A percentile compares a stretch with the other conserved stretches of the same genome.
phyloP scores from a whole-genome alignment of 1,284 basidiomycete genomes.

The Neolentinus lepideus region DNA sequence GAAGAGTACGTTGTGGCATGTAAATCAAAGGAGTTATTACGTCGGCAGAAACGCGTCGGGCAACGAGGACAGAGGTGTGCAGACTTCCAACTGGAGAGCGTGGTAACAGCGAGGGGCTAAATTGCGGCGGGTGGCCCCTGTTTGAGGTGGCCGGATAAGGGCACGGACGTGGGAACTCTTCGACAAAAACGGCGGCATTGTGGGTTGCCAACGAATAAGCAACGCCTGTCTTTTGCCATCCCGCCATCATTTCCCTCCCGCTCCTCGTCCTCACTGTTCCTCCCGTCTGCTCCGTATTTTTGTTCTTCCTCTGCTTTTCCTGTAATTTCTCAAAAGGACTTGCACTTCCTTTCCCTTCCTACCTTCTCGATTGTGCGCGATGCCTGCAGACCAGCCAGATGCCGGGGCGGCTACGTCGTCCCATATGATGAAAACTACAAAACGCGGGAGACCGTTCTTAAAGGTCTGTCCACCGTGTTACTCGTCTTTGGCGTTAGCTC shows the following conservation, averaged over 20 bases:
- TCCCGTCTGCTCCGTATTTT: conserved; percentile 1
- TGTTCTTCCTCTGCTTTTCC: conserved; percentile 8
- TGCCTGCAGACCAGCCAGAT: conserved; percentile 22
- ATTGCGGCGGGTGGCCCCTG: conserved; percentile 1
- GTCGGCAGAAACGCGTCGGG: background rate
- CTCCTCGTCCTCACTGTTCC: conserved; percentile 8
- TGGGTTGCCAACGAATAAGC: conserved; percentile 1
- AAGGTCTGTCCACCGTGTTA: conserved; percentile 47
- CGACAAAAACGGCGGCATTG: background rate
- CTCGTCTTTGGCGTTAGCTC: conserved; percentile 5
- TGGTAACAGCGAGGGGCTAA: background rate
- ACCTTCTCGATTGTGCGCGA: conserved; percentile 20
- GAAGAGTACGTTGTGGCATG: background rate
- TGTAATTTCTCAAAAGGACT: conserved; percentile 7
- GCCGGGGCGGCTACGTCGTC: conserved; percentile 55
- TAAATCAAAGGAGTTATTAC: background rate
- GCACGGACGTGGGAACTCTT: background rate
- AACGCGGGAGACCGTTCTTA: conserved; percentile 88
- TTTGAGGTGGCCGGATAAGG: background rate
- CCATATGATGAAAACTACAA: conserved; percentile 96
- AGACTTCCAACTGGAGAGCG: background rate
- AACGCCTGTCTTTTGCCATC: conserved; percentile 7
- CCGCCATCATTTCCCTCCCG: conserved; percentile 12
- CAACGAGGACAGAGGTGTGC: background rate
- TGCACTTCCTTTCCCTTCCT: background rate